phyloP scores from a whole-genome alignment of 2,329 filamentous ascomycete genomes.

The Thelonectria blattea region DNA sequence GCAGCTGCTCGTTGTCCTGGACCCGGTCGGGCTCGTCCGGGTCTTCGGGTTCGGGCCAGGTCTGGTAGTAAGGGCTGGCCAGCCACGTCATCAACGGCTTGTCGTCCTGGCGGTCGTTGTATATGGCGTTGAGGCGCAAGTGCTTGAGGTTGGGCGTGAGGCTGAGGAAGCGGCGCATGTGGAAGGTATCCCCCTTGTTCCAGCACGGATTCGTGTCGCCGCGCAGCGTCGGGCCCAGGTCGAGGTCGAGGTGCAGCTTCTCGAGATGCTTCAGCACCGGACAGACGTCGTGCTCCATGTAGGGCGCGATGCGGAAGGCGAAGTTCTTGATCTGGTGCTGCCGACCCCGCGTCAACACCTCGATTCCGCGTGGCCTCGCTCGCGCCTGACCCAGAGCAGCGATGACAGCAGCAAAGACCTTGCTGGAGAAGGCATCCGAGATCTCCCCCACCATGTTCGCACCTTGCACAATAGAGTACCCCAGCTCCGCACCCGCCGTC shows the following conservation, averaged over 20 bases:
- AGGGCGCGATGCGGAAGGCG: conserved; percentile 55
- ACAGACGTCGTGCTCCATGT: conserved; percentile 43
- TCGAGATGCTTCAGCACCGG: conserved; percentile 54
- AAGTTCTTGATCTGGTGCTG: conserved; percentile 43
- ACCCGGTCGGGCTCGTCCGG: too few species aligned
- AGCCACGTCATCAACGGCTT: conserved; percentile 50
- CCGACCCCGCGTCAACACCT: conserved; percentile 51
- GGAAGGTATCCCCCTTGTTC: too few species aligned
- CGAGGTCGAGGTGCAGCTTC: conserved; percentile 47
- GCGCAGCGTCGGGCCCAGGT: conserved; percentile 23
- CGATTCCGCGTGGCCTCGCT: conserved; percentile 50
- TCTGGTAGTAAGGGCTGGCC: conserved; percentile 20
- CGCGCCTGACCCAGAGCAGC: conserved; percentile 50
- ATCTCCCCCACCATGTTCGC: background rate
- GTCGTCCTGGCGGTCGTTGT: conserved; percentile 13
- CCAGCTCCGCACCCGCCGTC: conserved; percentile 46
- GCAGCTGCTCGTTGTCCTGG: background rate
- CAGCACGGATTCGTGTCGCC: too few species aligned
- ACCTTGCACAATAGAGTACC: conserved; percentile 28
- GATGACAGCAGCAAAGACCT: conserved; percentile 50
- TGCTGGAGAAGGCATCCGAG: conserved; percentile 33
- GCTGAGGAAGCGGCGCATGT: conserved; percentile 34
- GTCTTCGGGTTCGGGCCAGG: background rate
- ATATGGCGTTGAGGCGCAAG: conserved; percentile 56
- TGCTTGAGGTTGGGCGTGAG: conserved; percentile 51